These are phyloP conservation scores for Lasiosphaeria ovina DNA, from an alignment of 495 filamentous ascomycete genomes.

Conservation along the genomic window DNA sequence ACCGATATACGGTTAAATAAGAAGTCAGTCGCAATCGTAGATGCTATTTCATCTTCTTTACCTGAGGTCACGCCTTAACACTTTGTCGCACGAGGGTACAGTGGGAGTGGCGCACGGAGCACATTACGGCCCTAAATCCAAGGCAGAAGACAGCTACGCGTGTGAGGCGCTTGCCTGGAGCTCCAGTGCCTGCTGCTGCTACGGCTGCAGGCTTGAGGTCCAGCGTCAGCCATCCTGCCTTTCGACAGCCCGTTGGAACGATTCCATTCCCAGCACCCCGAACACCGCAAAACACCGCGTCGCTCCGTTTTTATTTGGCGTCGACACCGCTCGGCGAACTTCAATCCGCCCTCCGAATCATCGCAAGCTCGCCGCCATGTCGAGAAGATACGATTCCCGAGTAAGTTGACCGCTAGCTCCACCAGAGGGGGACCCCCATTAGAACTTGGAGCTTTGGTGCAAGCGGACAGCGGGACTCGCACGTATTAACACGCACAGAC, in stretches of 20 bases:
- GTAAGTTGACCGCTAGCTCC: conserved; percentile 51
- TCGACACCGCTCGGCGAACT: not conserved
- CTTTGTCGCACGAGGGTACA: too few relatives aligned
- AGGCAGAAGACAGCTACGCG: conserved; percentile 34
- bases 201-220: conserved; percentile 1
- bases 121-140: conserved; percentile 10
- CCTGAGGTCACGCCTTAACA: too few relatives aligned
- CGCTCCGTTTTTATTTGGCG: not conserved
- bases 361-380: conserved; percentile 60
- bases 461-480: conserved; percentile 38
- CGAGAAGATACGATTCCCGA: conserved; percentile 96
- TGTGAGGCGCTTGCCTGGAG: conserved; percentile 40
- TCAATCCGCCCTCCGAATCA: conserved; percentile 1
- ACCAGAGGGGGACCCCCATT: not conserved
- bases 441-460: conserved; percentile 13
- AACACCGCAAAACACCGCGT: not conserved
- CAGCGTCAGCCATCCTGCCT: conserved; percentile 20
- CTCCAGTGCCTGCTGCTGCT: conserved; percentile 18
- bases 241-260: conserved; percentile 10
- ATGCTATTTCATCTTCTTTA: too few relatives aligned
- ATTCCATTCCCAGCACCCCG: conserved; percentile 2
- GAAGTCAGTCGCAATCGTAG: too few relatives aligned
- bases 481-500: conserved; percentile 56
- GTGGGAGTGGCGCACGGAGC: not conserved
- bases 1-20: too few relatives aligned